phyloP scores from a whole-genome alignment of 1,139 yeast genomes.

The Suhomyces bolitotheri region DNA sequence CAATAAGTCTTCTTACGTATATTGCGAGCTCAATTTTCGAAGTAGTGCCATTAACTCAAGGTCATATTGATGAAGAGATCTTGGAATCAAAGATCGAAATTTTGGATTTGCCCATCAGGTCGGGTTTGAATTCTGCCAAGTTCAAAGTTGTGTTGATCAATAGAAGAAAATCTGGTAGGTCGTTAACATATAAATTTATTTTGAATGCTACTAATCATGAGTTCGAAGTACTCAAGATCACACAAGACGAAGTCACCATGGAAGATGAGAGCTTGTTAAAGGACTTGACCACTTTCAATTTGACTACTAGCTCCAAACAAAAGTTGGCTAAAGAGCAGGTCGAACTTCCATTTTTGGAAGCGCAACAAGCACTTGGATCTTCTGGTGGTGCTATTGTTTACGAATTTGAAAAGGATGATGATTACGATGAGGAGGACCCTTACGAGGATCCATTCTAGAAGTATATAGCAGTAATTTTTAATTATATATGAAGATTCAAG shows the following conservation, averaged over 20 bases:
- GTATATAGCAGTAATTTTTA: not conserved
- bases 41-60: constrained; percentile 42
- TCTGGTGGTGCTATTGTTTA: constrained; percentile 86
- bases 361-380: constrained; percentile 76
- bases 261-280: constrained; percentile 51
- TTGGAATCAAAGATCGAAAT: constrained; percentile 42
- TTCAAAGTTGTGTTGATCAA: constrained; percentile 59
- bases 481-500: not conserved
- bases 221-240: constrained; percentile 40
- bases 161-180: constrained; percentile 82
- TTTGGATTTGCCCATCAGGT: constrained; percentile 48
- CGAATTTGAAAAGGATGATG: constrained; percentile 82
- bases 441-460: constrained; percentile 86
- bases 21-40: constrained; percentile 74
- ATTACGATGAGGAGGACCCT: constrained; percentile 96
- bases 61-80: constrained; percentile 48
- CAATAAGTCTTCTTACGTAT: constrained; percentile 52
- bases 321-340: constrained; percentile 79
- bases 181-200: constrained; percentile 55
- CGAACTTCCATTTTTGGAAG: constrained; percentile 84
- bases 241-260: constrained; percentile 19
- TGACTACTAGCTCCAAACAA: constrained; percentile 74
- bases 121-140: constrained; percentile 44
- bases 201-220: constrained; percentile 55
- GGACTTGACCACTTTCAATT: constrained; percentile 83